A percentile compares a stretch with the other conserved stretches of the same genome.
phyloP scores from a whole-genome alignment of 345 rosid genomes.

The Lepidium aucheri region DNA sequence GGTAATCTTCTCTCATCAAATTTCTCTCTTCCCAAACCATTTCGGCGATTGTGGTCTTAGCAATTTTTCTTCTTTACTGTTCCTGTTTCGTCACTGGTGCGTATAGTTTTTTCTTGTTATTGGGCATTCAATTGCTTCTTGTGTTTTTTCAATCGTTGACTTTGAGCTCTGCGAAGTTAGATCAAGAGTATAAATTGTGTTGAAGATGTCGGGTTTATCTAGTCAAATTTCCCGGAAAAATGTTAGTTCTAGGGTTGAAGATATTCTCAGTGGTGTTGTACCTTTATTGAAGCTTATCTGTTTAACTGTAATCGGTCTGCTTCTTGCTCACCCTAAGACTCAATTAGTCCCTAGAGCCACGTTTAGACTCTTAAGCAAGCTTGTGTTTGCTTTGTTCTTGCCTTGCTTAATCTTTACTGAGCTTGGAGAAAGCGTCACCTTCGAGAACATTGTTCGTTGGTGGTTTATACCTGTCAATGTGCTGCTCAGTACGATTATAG shows the following conservation, averaged over 20 bases:
- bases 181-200: neutral
- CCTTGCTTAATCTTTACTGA: slow-evolving; percentile 89
- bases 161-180: neutral
- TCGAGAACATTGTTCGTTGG: slow-evolving; percentile 49
- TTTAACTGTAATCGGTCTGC: slow-evolving; percentile 61
- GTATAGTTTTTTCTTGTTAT: neutral
- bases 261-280: slow-evolving; percentile 46
- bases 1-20: neutral
- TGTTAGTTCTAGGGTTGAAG: slow-evolving; percentile 30
- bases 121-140: neutral
- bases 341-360: slow-evolving; percentile 64
- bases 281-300: slow-evolving; percentile 75
- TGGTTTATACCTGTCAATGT: slow-evolving; percentile 96
- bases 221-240: neutral
- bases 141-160: slow-evolving; percentile 12
- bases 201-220: slow-evolving; percentile 15
- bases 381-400: slow-evolving; percentile 81
- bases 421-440: slow-evolving; percentile 71
- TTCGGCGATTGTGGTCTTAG: neutral
- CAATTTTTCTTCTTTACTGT: neutral
- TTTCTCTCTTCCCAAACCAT: neutral
- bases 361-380: slow-evolving; percentile 80
- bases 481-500: slow-evolving; percentile 53
- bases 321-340: slow-evolving; percentile 68
- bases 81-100: neutral